Conservation (phyloP, 2,329 filamentous ascomycete species). For the Colletotrichum endophyticum region DNA sequence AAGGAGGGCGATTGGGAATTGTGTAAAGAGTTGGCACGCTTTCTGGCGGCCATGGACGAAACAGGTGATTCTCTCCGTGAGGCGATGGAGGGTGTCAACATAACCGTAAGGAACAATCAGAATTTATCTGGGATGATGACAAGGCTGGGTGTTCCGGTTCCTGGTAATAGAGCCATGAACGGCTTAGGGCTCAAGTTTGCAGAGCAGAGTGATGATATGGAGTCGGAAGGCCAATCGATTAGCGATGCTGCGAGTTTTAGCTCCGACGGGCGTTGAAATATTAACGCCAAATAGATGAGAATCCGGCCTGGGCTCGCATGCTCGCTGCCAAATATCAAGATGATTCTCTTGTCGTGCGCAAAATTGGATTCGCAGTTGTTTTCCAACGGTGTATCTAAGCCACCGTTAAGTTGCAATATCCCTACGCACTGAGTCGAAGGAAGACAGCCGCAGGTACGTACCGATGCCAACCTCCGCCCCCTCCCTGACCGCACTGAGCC, state of each 20-base stretch:
- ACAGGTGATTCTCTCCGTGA: slow-evolving; percentile 79
- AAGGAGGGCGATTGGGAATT: slow-evolving; percentile 91
- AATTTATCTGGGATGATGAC: slow-evolving; percentile 12
- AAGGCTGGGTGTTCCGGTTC: slow-evolving; percentile 13
- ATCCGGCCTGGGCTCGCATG: not conserved
- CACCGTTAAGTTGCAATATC: not conserved
- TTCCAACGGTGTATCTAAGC: not conserved
- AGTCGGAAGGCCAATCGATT: slow-evolving; percentile 39
- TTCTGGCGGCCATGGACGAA: slow-evolving; percentile 90
- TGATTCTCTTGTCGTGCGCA: not conserved
- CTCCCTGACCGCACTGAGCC: slow-evolving; percentile 1
- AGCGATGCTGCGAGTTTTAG: slow-evolving; percentile 42
- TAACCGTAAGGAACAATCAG: slow-evolving; percentile 29
- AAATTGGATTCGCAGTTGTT: not conserved
- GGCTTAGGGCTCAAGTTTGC: slow-evolving; percentile 32
- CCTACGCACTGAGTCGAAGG: not conserved
- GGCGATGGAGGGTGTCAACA: slow-evolving; percentile 69
- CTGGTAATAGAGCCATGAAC: slow-evolving; percentile 28
- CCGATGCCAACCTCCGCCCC: not conserved
- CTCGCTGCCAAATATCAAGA: not conserved
- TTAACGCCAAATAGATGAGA: not conserved
- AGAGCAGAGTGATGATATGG: slow-evolving; percentile 37
- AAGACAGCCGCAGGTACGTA: not conserved
- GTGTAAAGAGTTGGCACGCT: slow-evolving; percentile 93
- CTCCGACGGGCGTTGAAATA: slow-evolving; percentile 27